Base-by-base conservation (phyloP, 768 basidiomycete species). In the Podaxis carcinomalis region DNA sequence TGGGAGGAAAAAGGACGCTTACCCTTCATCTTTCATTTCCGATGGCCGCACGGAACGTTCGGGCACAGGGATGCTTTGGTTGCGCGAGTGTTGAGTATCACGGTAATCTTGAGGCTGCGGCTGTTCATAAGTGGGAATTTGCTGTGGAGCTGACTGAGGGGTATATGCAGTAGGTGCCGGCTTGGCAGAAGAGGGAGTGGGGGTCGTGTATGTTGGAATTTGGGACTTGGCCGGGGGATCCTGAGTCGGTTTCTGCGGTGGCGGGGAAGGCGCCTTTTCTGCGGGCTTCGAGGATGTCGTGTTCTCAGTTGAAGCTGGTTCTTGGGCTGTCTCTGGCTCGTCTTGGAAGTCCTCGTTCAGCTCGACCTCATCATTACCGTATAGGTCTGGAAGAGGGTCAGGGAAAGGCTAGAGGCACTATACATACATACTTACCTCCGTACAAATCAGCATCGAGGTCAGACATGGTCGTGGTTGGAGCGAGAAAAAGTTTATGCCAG, bases 11-110 rank as follows among this genome's bases (percentile, higher is more conserved):
- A 60, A 67, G 63, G 58, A 67, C 63, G 83, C 94, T 93, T 84
- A 98, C 95, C 95, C 95, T 90, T 96, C 95, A 67, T 97, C 95
- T 74, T 94, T 93, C 92, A 93, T 94, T 74, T 97, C 94, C 10
- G 89, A 89, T 16, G 91, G 91, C 36, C 92, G 82, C 14, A 94
- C 77, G 36, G 83, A 86, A 49, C 91, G 83, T 70, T 89, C 86
- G 23, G 79, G 78, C 55, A 75, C 74, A 25, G 77, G 73, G 28
- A 75, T 73, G 70, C 67, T 80, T 66, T 77, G 78, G 61, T 78
- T 71, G 27, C 73, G 71, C 42, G 72, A 72, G 21, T 72, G 68
- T 62, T 75, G 66, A 21, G 66, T 63, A 62, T 79, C 77, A 25
- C 77, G 74, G 67, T 85, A 85, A 44, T 87, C 86, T 3, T 76